Evolutionary conservation across 2,329 filamentous ascomycete species (phyloP).

Genomic region (Pseudogymnoascus sp.): DNA sequence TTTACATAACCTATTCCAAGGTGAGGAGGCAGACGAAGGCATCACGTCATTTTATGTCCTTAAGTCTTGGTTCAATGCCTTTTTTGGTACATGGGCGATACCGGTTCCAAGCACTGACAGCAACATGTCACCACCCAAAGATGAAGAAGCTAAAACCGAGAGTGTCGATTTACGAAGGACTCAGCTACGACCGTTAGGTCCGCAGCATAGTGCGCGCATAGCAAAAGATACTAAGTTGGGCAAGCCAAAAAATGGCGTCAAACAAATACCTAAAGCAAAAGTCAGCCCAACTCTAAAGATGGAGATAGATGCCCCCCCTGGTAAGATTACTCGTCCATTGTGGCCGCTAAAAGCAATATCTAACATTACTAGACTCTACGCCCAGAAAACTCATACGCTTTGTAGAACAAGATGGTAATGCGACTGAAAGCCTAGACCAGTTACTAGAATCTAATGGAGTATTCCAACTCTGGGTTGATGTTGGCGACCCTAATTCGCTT

Average conservation of each 20-base stretch:
- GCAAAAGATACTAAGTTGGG: not conserved
- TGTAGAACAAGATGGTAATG: conserved; percentile 16
- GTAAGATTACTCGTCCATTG: not conserved
- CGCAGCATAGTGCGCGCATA: not conserved
- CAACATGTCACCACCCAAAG: not conserved
- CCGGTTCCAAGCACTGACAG: conserved; percentile 12
- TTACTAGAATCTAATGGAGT: not conserved
- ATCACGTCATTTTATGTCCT: conserved; percentile 23
- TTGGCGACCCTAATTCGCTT: not conserved
- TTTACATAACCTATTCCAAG: conserved; percentile 16
- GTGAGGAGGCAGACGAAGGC: conserved; percentile 17
- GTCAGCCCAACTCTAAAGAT: not conserved
- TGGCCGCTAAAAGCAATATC: not conserved
- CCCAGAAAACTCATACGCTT: conserved; percentile 13
- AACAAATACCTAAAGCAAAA: not conserved
- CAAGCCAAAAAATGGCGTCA: not conserved
- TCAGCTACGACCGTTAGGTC: not conserved
- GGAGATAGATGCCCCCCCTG: not conserved
- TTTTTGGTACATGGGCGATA: conserved; percentile 17
- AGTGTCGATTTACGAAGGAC: not conserved
- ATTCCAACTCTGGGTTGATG: not conserved
- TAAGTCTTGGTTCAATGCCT: conserved; percentile 19
- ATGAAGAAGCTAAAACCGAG: not conserved
- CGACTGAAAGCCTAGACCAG: conserved; percentile 11
- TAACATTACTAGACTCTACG: not conserved